These are phyloP conservation scores for Xanthoparmelia taractica DNA, from an alignment of 495 filamentous ascomycete genomes.

Conservation along the genomic window DNA sequence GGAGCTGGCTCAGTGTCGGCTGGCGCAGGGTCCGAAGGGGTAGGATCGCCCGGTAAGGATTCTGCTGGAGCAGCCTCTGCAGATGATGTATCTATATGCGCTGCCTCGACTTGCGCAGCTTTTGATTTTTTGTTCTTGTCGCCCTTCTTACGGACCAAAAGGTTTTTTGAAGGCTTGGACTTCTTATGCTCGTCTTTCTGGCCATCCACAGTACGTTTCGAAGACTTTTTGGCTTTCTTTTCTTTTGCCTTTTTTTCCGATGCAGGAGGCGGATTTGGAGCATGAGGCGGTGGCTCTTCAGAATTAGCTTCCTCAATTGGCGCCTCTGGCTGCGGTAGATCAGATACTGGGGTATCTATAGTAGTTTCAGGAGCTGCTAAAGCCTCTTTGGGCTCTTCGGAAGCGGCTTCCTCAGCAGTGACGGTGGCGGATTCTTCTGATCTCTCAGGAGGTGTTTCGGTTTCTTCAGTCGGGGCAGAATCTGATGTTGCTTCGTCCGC, in stretches of 20 bases:
- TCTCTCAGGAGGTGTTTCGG: constrained; percentile 47
- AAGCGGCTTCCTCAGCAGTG: constrained; percentile 8
- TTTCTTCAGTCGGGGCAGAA: constrained; percentile 41
- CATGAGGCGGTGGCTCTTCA: constrained; percentile 13
- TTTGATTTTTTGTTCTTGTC: constrained; percentile 14
- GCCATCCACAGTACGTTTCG: neutral
- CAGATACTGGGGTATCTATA: constrained; percentile 1
- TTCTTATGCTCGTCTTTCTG: constrained; percentile 10
- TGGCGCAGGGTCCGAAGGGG: neutral
- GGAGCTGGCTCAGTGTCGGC: neutral
- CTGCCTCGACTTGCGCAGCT: constrained; percentile 1
- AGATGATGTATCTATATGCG: neutral
- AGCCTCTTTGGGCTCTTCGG: constrained; percentile 9
- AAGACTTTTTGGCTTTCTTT: constrained; percentile 16
- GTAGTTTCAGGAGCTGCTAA: constrained; percentile 14
- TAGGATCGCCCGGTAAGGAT: neutral
- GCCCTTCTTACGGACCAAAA: constrained; percentile 1
- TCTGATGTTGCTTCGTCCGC: constrained; percentile 32
- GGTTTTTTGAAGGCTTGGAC: constrained; percentile 1
- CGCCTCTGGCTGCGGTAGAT: constrained; percentile 1
- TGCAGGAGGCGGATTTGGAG: constrained; percentile 8
- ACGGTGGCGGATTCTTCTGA: constrained; percentile 22
- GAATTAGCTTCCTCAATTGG: constrained; percentile 6
- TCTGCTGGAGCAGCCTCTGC: constrained; percentile 1
- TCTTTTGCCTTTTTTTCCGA: constrained; percentile 15